phyloP scores from a whole-genome alignment of 2,329 filamentous ascomycete species.

The Hortaea werneckii region DNA sequence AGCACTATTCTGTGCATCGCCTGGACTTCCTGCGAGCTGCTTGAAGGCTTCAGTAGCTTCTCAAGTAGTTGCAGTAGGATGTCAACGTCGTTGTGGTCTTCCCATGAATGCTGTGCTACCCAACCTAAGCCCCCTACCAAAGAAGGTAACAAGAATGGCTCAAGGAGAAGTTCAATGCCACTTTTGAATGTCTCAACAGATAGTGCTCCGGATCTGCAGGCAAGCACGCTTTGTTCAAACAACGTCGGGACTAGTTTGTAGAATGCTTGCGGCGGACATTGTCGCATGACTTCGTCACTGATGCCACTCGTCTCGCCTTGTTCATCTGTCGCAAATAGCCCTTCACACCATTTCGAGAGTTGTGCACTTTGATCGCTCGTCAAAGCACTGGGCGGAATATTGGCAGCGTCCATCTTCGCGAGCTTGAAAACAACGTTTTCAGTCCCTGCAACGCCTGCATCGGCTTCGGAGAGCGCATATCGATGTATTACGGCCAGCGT shows the following conservation, averaged over 20 bases:
- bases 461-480: slow-evolving; percentile 53
- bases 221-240: slow-evolving; percentile 65
- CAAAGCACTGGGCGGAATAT: slow-evolving; percentile 49
- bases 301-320: slow-evolving; percentile 50
- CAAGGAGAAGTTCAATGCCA: slow-evolving; percentile 69
- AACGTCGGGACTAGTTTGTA: slow-evolving; percentile 68
- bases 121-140: slow-evolving; percentile 64
- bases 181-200: slow-evolving; percentile 61
- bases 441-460: slow-evolving; percentile 51
- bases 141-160: slow-evolving; percentile 70
- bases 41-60: slow-evolving; percentile 58
- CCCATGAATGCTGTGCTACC: slow-evolving; percentile 60
- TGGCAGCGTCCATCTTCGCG: slow-evolving; percentile 49
- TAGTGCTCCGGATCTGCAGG: slow-evolving; percentile 55
- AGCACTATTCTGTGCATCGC: slow-evolving; percentile 62
- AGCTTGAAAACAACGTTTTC: slow-evolving; percentile 62
- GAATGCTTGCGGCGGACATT: slow-evolving; percentile 73
- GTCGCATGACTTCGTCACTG: slow-evolving; percentile 70
- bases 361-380: slow-evolving; percentile 56
- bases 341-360: slow-evolving; percentile 64
- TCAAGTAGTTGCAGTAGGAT: slow-evolving; percentile 63
- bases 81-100: slow-evolving; percentile 52
- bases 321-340: slow-evolving; percentile 62
- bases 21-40: slow-evolving; percentile 61
- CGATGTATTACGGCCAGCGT: slow-evolving; percentile 66